Conservation (phyloP, 1,284 basidiomycete genomes). For the Ceratobasidium sp. region DNA sequence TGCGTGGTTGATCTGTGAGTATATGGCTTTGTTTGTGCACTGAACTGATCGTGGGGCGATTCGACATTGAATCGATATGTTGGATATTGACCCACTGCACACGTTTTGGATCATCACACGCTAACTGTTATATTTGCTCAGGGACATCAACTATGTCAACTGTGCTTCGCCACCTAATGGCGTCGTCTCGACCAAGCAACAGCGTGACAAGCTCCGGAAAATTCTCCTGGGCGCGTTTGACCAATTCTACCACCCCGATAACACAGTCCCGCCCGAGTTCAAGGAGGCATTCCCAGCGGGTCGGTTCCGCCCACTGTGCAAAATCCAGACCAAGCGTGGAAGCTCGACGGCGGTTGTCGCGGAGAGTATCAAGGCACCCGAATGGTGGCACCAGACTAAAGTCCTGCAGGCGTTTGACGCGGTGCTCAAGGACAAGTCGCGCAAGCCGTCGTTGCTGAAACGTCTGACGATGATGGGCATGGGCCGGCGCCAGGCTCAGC, state of each 20-base stretch:
- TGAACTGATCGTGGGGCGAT: constrained; percentile 1
- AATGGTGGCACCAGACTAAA: constrained; percentile 90
- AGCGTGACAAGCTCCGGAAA: constrained; percentile 83
- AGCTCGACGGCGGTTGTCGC: constrained; percentile 66
- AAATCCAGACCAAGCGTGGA: constrained; percentile 80
- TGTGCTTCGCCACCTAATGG: constrained; percentile 81
- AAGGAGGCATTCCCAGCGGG: constrained; percentile 95
- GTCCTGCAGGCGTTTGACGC: constrained; percentile 89
- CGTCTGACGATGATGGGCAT: constrained; percentile 78
- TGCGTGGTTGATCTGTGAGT: constrained; percentile 88
- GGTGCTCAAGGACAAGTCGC: constrained; percentile 74
- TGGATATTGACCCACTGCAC: constrained; percentile 14
- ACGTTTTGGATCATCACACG: background rate
- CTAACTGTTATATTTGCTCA: constrained; percentile 49
- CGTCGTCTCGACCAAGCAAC: constrained; percentile 79
- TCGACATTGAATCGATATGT: background rate
- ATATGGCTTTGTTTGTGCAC: constrained; percentile 2
- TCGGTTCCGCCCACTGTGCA: constrained; percentile 80
- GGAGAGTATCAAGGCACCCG: constrained; percentile 83
- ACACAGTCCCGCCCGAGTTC: constrained; percentile 85
- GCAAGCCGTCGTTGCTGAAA: constrained; percentile 83
- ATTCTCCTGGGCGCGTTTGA: constrained; percentile 81
- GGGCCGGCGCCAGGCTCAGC: constrained; percentile 72
- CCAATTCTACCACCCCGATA: constrained; percentile 80
- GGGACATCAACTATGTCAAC: constrained; percentile 88